These are phyloP conservation scores for Alternaria ethzedia DNA, from an alignment of 2,329 filamentous ascomycete species.

Conservation along the genomic window DNA sequence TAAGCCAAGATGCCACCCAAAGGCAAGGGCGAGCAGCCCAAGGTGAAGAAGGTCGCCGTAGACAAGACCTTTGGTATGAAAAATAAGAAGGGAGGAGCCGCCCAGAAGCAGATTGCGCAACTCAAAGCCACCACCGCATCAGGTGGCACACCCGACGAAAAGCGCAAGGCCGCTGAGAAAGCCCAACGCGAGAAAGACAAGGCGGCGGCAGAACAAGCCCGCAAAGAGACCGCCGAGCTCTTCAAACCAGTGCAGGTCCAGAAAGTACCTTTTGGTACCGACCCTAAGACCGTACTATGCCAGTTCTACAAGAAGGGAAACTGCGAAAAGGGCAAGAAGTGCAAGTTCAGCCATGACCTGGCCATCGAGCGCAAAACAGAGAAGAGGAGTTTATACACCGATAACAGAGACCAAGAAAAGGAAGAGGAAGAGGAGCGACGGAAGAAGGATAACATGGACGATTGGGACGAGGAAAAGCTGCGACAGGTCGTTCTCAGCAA, in stretches of 20 bases:
- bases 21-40: constrained; percentile 54
- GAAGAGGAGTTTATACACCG: constrained; percentile 91
- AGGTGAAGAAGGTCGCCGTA: constrained; percentile 71
- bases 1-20: constrained; percentile 74
- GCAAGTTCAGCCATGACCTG: constrained; percentile 95
- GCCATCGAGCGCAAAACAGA: constrained; percentile 88
- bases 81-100: constrained; percentile 95
- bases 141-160: constrained; percentile 80
- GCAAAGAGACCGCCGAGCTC: constrained; percentile 78
- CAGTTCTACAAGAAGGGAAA: constrained; percentile 97
- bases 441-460: constrained; percentile 89
- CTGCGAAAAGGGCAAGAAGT: constrained; percentile 92
- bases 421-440: constrained; percentile 75
- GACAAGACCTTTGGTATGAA: constrained; percentile 99
- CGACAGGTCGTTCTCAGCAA: constrained; percentile 90
- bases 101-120: constrained; percentile 88
- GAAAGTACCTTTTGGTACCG: constrained; percentile 96
- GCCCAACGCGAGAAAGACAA: constrained; percentile 81
- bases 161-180: constrained; percentile 74
- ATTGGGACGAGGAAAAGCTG: constrained; percentile 98
- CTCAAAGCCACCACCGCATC: constrained; percentile 70
- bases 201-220: constrained; percentile 84
- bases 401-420: constrained; percentile 75
- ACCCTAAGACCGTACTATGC: constrained; percentile 96
- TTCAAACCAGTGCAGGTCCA: constrained; percentile 95